A percentile compares a stretch with the other conserved stretches of the same genome.
phyloP scores from a whole-genome alignment of 352 stramenopile genomes.

The Globisporangium recalcitrans region DNA sequence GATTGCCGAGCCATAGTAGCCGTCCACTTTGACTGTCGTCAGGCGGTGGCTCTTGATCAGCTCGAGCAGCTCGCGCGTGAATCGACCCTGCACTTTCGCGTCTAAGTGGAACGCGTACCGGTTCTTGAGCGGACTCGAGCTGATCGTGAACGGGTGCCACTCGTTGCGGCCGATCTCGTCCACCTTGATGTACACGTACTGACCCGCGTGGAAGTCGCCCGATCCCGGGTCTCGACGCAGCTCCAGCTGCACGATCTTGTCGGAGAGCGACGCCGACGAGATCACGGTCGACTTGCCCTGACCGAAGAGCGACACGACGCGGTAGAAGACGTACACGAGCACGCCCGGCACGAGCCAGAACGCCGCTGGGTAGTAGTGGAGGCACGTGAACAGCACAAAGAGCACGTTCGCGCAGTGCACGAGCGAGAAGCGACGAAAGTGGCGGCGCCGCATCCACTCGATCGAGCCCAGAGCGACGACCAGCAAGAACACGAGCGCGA shows the following conservation, averaged over 20 bases:
- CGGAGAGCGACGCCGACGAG: constrained; percentile 30
- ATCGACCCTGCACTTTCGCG: constrained; percentile 56
- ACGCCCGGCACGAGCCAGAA: constrained; percentile 56
- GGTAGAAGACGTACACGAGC: constrained; percentile 59
- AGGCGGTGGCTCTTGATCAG: constrained; percentile 42
- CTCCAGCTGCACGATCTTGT: constrained; percentile 55
- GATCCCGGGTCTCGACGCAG: constrained; percentile 28
- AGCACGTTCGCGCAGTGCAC: constrained; percentile 48
- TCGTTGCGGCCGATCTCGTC: constrained; percentile 42
- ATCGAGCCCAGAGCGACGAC: constrained; percentile 43
- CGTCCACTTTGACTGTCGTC: constrained; percentile 46
- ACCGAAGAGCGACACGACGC: constrained; percentile 38
- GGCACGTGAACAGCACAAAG: constrained; percentile 38
- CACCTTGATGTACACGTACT: constrained; percentile 75
- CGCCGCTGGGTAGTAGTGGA: constrained; percentile 63
- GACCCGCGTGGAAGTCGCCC: constrained; percentile 41
- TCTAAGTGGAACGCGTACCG: constrained; percentile 42
- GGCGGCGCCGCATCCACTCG: constrained; percentile 38
- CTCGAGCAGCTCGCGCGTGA: constrained; percentile 45
- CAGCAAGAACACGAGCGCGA: constrained; percentile 41
- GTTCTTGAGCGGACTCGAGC: constrained; percentile 48
- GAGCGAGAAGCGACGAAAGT: constrained; percentile 51
- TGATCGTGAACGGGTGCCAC: constrained; percentile 75
- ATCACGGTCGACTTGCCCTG: constrained; percentile 39
- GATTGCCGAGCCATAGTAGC: constrained; percentile 65